Conservation (phyloP, 2,329 filamentous ascomycete genomes). For the Calycina herbarum region DNA sequence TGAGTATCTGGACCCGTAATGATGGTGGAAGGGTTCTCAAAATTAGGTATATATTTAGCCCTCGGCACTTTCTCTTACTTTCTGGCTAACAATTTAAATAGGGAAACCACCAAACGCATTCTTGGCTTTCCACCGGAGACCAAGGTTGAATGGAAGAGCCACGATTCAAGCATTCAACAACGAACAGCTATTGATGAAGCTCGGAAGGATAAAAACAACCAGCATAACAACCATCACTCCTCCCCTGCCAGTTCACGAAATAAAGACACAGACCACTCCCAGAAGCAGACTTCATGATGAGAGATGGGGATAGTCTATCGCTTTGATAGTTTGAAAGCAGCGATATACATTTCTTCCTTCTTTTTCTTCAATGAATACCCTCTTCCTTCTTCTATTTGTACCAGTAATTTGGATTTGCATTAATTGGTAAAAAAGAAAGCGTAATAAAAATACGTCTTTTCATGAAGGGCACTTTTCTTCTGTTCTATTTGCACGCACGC, state of each 20-base stretch:
- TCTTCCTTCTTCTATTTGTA: slow-evolving; percentile 25
- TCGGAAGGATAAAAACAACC: slow-evolving; percentile 75
- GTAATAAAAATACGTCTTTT: background rate
- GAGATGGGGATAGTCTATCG: slow-evolving; percentile 17
- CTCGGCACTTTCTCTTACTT: slow-evolving; percentile 13
- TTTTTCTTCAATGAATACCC: background rate
- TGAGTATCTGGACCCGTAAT: slow-evolving; percentile 96
- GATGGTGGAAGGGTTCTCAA: slow-evolving; percentile 93
- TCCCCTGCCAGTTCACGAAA: slow-evolving; percentile 27
- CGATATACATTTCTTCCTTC: slow-evolving; percentile 23
- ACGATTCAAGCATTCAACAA: slow-evolving; percentile 94
- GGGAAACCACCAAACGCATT: slow-evolving; percentile 90
- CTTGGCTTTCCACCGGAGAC: slow-evolving; percentile 86
- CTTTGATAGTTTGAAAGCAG: background rate
- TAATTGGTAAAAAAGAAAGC: background rate
- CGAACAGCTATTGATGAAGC: slow-evolving; percentile 87
- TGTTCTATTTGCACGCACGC: slow-evolving; percentile 1
- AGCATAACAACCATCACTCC: slow-evolving; percentile 41
- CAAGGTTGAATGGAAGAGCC: slow-evolving; percentile 90
- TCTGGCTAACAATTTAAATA: slow-evolving; percentile 41
- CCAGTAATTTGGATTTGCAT: slow-evolving; percentile 32
- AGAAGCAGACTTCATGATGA: slow-evolving; percentile 30
- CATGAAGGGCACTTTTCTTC: background rate
- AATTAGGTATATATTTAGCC: slow-evolving; percentile 68
- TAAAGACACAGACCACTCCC: slow-evolving; percentile 27